Evolutionary conservation across 2,329 filamentous ascomycete species (phyloP).

Genomic region (Xylariaceae sp.): DNA sequence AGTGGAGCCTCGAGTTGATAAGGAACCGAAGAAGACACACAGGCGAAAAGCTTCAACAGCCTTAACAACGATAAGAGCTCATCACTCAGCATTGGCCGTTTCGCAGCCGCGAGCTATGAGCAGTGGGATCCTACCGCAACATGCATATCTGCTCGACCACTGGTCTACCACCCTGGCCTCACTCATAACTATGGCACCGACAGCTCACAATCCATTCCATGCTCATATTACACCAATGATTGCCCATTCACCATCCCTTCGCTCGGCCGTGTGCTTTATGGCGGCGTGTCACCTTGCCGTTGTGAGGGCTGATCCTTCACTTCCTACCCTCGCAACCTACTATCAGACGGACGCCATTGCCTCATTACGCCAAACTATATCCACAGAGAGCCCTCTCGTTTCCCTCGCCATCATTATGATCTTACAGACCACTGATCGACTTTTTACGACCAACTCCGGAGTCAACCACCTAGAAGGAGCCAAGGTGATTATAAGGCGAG

Average conservation of each 20-base stretch:
- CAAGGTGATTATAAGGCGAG: slow-evolving; percentile 39
- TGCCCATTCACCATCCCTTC: slow-evolving; percentile 36
- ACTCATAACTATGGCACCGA: slow-evolving; percentile 40
- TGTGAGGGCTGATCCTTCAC: slow-evolving; percentile 31
- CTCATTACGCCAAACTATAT: slow-evolving; percentile 31
- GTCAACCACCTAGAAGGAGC: slow-evolving; percentile 43
- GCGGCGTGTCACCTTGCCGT: slow-evolving; percentile 42
- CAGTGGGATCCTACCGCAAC: slow-evolving; percentile 16
- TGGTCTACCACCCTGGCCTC: slow-evolving; percentile 39
- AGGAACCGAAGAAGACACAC: slow-evolving; percentile 15
- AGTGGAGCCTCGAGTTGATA: slow-evolving; percentile 16
- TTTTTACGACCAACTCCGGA: slow-evolving; percentile 39
- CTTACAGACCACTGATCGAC: slow-evolving; percentile 42
- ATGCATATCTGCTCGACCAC: slow-evolving; percentile 39
- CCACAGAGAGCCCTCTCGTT: slow-evolving; percentile 32
- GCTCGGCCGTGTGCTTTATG: slow-evolving; percentile 41
- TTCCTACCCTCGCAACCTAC: slow-evolving; percentile 33
- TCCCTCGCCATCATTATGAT: slow-evolving; percentile 43
- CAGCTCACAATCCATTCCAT: slow-evolving; percentile 40
- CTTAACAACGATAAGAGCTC: slow-evolving; percentile 1
- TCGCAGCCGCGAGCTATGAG: slow-evolving; percentile 14
- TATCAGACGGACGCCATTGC: slow-evolving; percentile 37
- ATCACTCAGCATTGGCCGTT: background rate
- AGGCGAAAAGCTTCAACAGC: slow-evolving; percentile 2
- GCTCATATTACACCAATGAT: slow-evolving; percentile 43